Conservation (phyloP, 2,329 filamentous ascomycete genomes). For the Periconia digitata region DNA sequence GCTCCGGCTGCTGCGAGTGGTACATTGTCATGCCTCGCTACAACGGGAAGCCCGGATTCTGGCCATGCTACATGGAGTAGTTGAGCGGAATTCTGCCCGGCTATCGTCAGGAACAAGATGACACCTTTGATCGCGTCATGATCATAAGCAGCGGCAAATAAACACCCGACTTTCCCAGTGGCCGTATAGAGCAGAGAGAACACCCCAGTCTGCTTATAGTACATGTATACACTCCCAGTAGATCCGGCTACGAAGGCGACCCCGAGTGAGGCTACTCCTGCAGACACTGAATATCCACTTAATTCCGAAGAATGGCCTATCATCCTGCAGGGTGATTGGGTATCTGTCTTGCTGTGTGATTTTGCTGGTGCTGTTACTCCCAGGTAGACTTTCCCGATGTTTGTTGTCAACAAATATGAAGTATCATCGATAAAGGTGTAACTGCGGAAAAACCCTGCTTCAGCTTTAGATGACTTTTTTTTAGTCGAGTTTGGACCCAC, state of each 20-base stretch:
- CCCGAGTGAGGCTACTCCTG: slow-evolving; percentile 38
- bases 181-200: slow-evolving; percentile 30
- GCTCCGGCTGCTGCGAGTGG: slow-evolving; percentile 35
- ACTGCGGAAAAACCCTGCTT: slow-evolving; percentile 55
- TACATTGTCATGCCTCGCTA: slow-evolving; percentile 12
- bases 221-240: slow-evolving; percentile 48
- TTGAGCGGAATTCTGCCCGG: slow-evolving; percentile 39
- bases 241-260: slow-evolving; percentile 51
- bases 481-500: slow-evolving; percentile 2
- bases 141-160: slow-evolving; percentile 31
- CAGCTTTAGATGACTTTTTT: slow-evolving; percentile 22
- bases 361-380: slow-evolving; percentile 14
- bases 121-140: slow-evolving; percentile 13
- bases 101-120: slow-evolving; percentile 41
- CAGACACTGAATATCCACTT: slow-evolving; percentile 52
- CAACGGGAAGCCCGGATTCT: background rate
- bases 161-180: slow-evolving; percentile 44
- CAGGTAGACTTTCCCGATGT: slow-evolving; percentile 59
- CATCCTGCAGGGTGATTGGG: slow-evolving; percentile 25
- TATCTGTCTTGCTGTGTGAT: background rate
- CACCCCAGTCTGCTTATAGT: slow-evolving; percentile 17
- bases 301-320: slow-evolving; percentile 42
- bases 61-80: slow-evolving; percentile 25
- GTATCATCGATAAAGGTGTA: slow-evolving; percentile 64
- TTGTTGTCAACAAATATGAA: slow-evolving; percentile 60